These are phyloP conservation scores for Magnusiomyces suaveolens DNA, from an alignment of 1,139 yeast species.

Conservation along the genomic window DNA sequence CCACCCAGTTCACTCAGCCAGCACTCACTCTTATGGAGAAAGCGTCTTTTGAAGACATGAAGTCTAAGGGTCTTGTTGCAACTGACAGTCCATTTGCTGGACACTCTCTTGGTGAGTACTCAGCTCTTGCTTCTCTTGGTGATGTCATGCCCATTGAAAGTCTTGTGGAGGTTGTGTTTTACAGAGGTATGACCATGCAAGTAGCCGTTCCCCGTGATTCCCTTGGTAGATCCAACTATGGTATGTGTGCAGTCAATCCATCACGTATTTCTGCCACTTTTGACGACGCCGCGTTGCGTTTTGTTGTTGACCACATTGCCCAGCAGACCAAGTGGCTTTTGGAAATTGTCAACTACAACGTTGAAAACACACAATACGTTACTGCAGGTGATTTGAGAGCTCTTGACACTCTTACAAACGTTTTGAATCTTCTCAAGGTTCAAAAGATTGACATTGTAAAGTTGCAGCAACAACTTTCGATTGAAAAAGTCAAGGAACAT, in stretches of 20 bases:
- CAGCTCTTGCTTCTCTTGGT: constrained; percentile 93
- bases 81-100: constrained; percentile 94
- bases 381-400: constrained; percentile 98
- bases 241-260: constrained; percentile 99
- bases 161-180: constrained; percentile 94
- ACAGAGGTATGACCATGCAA: constrained; percentile 99
- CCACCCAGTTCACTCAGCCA: constrained; percentile 98
- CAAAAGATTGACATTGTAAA: constrained; percentile 91
- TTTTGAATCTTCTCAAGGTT: constrained; percentile 80
- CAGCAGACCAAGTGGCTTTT: constrained; percentile 82
- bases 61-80: constrained; percentile 90
- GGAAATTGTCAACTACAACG: constrained; percentile 96
- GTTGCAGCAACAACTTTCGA: constrained; percentile 67
- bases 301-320: constrained; percentile 84
- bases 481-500: constrained; percentile 83
- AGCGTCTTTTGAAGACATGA: constrained; percentile 97
- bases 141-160: constrained; percentile 99
- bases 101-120: constrained; percentile 97
- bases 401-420: constrained; percentile 85
- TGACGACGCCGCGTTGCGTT: constrained; percentile 85
- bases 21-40: constrained; percentile 98
- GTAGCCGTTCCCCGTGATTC: constrained; percentile 98
- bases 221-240: constrained; percentile 91
- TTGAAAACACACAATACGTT: constrained; percentile 95
- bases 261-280: constrained; percentile 82